Evolutionary conservation across 2,329 filamentous ascomycete genomes (phyloP), one percentile per base, ranked within the genome.

Genomic region (Dothistroma septosporum): DNA sequence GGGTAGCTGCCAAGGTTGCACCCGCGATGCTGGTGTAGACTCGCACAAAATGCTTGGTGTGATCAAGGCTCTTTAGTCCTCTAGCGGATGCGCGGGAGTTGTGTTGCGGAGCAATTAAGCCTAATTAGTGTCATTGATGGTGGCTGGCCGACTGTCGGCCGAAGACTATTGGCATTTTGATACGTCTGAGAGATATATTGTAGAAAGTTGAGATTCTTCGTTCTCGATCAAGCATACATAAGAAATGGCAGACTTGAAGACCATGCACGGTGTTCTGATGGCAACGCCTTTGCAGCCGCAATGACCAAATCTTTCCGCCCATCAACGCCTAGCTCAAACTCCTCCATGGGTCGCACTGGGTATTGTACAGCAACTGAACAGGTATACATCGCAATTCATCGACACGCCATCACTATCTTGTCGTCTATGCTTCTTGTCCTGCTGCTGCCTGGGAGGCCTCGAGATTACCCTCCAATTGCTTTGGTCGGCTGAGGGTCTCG

Each of bases 401-500:
- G 16, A 50, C 9, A 50, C 50, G 11, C 31, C 50, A 16, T 35
- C 47, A 28, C 12, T 16, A 6, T n/a, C 7, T 14, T 3, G 19
- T 12, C 19, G 24, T 8, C 19, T 35, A 32, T 21, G n/a, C 24
- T 28, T 62, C 37, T 32, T 60, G 49, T 16, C 57, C 61, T 28
- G 55, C 63, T 33, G 59, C 55, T 41, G 64, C 59, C 55, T 65
- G 64, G 14, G 61, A 50, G 24, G 61, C 61, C 37, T 53, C 55
- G 33, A 28, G 21, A 19, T 53, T 55, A 21, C 37, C 53, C 8
- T 61, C 53, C 24, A 33, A 57, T 16, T 54, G 44, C 31, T 64
- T 69, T 19, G 74, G 75, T 57, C 69, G 73, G 61, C 76, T 76
- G 61, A 84, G 77, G 53, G 81, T 75, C 64, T 83, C 80, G 56